Conservation (phyloP, 1,139 yeast species). For the Zhuliangozyma blackwelliae region DNA sequence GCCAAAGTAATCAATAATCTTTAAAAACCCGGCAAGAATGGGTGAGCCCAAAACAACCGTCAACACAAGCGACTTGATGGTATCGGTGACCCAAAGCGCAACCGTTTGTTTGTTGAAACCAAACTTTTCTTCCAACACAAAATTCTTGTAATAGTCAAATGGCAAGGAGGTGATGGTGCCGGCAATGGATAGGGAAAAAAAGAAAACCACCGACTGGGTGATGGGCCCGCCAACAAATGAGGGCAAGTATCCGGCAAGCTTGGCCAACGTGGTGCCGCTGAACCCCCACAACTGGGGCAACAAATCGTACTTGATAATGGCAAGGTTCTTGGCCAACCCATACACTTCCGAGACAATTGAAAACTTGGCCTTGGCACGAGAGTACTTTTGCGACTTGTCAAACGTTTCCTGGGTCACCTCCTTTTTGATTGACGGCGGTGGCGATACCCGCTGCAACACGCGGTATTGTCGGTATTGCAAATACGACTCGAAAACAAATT, state of each 20-base stretch:
- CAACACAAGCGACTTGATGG: slow-evolving; percentile 55
- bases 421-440: slow-evolving; percentile 61
- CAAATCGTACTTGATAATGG: slow-evolving; percentile 55
- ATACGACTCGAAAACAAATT: slow-evolving; percentile 70
- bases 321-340: slow-evolving; percentile 53
- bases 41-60: slow-evolving; percentile 65
- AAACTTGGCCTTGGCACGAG: slow-evolving; percentile 77
- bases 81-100: slow-evolving; percentile 67
- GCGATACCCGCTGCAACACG: slow-evolving; percentile 50
- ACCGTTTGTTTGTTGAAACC: slow-evolving; percentile 88
- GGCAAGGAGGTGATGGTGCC: slow-evolving; percentile 61
- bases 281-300: slow-evolving; percentile 67
- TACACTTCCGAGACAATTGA: slow-evolving; percentile 53
- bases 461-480: slow-evolving; percentile 73
- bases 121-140: slow-evolving; percentile 85
- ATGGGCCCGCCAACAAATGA: slow-evolving; percentile 50
- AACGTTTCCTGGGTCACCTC: slow-evolving; percentile 72
- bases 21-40: slow-evolving; percentile 66
- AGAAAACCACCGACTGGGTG: slow-evolving; percentile 65
- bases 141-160: slow-evolving; percentile 66
- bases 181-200: slow-evolving; percentile 39
- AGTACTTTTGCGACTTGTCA: slow-evolving; percentile 72
- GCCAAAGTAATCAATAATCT: slow-evolving; percentile 76
- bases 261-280: slow-evolving; percentile 41
- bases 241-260: slow-evolving; percentile 25